phyloP scores from a whole-genome alignment of 2,329 filamentous ascomycete genomes.

The Ambrosiella xylebori region DNA sequence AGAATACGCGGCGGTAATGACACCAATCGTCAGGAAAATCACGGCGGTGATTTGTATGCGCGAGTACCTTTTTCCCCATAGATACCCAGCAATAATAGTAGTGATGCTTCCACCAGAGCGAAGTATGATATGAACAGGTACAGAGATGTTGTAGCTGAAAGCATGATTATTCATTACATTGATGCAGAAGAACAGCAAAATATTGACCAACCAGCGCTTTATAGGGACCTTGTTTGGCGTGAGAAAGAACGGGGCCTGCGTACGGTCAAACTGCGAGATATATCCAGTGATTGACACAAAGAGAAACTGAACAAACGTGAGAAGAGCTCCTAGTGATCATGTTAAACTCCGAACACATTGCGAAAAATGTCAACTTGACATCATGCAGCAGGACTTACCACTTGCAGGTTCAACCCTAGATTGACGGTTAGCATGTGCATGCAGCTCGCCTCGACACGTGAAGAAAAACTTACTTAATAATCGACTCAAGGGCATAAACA shows the following conservation, averaged over 20 bases:
- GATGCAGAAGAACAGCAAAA: constrained; percentile 77
- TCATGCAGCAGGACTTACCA: constrained; percentile 31
- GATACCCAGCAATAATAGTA: constrained; percentile 76
- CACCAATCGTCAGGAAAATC: constrained; percentile 64
- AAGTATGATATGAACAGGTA: constrained; percentile 92
- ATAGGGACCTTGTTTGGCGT: constrained; percentile 66
- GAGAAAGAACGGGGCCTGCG: constrained; percentile 53
- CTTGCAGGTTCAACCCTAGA: constrained; percentile 64
- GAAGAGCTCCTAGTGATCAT: constrained; percentile 48
- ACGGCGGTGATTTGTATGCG: constrained; percentile 67
- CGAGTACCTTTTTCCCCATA: constrained; percentile 75
- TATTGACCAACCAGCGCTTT: constrained; percentile 72
- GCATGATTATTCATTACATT: constrained; percentile 96
- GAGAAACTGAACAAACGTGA: constrained; percentile 79
- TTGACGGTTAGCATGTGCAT: constrained; percentile 1
- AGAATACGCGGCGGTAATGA: constrained; percentile 75
- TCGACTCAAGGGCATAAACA: constrained; percentile 91
- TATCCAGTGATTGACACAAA: constrained; percentile 68
- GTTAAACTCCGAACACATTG: constrained; percentile 7
- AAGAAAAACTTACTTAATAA: constrained; percentile 57
- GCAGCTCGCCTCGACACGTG: background rate
- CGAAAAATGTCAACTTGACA: constrained; percentile 1
- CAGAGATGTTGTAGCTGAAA: constrained; percentile 90
- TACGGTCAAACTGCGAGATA: constrained; percentile 53
- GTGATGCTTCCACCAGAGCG: constrained; percentile 90